Evolutionary conservation across 1,284 basidiomycete genomes (phyloP).

Genomic region (Ceratobasidium sp.): DNA sequence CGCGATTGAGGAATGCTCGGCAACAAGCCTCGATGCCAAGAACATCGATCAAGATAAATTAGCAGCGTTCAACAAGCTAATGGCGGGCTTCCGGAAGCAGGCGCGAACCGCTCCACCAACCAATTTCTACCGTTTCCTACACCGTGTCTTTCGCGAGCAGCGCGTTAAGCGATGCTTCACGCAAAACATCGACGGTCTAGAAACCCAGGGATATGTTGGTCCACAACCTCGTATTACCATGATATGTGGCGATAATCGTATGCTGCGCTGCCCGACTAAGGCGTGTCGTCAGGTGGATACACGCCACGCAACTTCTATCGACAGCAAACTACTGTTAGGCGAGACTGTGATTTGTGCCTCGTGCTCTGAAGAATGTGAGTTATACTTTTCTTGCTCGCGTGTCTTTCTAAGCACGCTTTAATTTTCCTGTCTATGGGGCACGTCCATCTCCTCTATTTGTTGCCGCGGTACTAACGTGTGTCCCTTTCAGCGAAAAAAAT

Average conservation of each 20-base stretch:
- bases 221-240: background rate
- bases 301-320: background rate
- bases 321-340: background rate
- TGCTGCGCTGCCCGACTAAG: background rate
- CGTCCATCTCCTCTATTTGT: background rate
- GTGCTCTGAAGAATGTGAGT: background rate
- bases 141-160: background rate
- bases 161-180: slow-evolving; percentile 1
- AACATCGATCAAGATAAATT: slow-evolving; percentile 2
- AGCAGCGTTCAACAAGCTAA: background rate
- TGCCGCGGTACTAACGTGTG: no score
- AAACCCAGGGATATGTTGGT: background rate
- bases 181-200: background rate
- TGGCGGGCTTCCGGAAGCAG: background rate
- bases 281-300: background rate
- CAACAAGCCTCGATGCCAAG: background rate
- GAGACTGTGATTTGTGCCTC: background rate
- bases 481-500: background rate
- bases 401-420: background rate
- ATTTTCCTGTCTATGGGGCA: background rate
- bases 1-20: background rate
- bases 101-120: background rate
- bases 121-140: background rate
- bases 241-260: slow-evolving; percentile 3
- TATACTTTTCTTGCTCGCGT: background rate